A percentile compares a stretch with the other conserved stretches of the same genome.
Evolutionary conservation across 129 eudicot species (phyloP).

Genomic region (Lactuca sativa): DNA sequence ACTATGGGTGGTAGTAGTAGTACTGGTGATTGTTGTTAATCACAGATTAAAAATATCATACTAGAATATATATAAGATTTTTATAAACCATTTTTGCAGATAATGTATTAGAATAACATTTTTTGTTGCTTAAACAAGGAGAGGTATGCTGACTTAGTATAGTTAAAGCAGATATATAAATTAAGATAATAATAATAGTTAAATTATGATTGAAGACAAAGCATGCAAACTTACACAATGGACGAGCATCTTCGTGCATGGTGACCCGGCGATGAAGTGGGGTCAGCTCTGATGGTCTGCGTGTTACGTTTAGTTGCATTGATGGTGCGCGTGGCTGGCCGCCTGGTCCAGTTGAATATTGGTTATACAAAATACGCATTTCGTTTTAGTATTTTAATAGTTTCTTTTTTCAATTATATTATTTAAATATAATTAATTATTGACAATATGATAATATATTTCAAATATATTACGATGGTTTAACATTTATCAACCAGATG

Average conservation of each 20-base stretch:
- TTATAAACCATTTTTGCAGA: no score
- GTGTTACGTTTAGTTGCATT: slow-evolving; percentile 19
- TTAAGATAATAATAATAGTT: slow-evolving; percentile 13
- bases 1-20: no score
- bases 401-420: no score
- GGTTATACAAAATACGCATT: neutral
- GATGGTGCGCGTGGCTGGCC: slow-evolving; percentile 21
- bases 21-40: no score
- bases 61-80: no score
- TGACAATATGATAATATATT: no score
- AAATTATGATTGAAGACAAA: slow-evolving; percentile 24
- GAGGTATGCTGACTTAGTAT: neutral
- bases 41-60: no score
- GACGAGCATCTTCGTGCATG: slow-evolving; percentile 27
- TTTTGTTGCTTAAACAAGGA: neutral
- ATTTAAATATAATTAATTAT: no score
- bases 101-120: no score
- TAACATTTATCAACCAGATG: no score
- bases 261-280: slow-evolving; percentile 31
- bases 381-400: neutral
- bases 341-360: slow-evolving; percentile 7
- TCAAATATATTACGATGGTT: no score
- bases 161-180: slow-evolving; percentile 8
- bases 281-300: slow-evolving; percentile 29
- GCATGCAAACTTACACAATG: slow-evolving; percentile 10